phyloP scores from a whole-genome alignment of 2,329 filamentous ascomycete species.

The Fusarium napiforme region DNA sequence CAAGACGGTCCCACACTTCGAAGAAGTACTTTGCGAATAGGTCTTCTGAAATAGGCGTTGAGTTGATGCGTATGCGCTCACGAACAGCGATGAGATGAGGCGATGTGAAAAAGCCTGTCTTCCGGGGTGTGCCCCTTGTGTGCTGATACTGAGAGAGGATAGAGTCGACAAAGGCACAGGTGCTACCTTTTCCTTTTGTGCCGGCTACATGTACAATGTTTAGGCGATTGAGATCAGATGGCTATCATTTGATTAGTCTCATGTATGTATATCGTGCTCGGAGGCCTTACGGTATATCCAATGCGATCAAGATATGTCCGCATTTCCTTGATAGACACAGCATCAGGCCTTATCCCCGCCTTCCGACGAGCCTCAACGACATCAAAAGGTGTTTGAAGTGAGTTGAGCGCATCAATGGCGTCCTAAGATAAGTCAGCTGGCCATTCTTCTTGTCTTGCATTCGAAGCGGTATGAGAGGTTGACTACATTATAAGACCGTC shows the following conservation, averaged over 20 bases:
- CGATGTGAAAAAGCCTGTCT: slow-evolving; percentile 74
- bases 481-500: slow-evolving; percentile 51
- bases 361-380: slow-evolving; percentile 82
- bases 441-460: not conserved
- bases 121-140: slow-evolving; percentile 50
- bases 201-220: slow-evolving; percentile 78
- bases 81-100: slow-evolving; percentile 75
- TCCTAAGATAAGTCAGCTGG: slow-evolving; percentile 65
- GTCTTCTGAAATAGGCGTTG: slow-evolving; percentile 64
- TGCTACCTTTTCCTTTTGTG: slow-evolving; percentile 82
- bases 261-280: not conserved
- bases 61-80: slow-evolving; percentile 74
- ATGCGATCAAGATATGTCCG: slow-evolving; percentile 79
- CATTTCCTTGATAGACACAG: slow-evolving; percentile 80
- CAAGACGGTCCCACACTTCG: slow-evolving; percentile 71
- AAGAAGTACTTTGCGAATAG: slow-evolving; percentile 75
- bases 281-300: slow-evolving; percentile 72
- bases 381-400: slow-evolving; percentile 87
- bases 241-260: slow-evolving; percentile 37
- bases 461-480: not conserved
- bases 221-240: slow-evolving; percentile 65
- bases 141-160: slow-evolving; percentile 66
- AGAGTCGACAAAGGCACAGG: slow-evolving; percentile 73
- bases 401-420: slow-evolving; percentile 86
- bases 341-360: slow-evolving; percentile 77